These are phyloP conservation scores for Ustilago trichophora DNA, from an alignment of 1,284 basidiomycete species.

Conservation along the genomic window DNA sequence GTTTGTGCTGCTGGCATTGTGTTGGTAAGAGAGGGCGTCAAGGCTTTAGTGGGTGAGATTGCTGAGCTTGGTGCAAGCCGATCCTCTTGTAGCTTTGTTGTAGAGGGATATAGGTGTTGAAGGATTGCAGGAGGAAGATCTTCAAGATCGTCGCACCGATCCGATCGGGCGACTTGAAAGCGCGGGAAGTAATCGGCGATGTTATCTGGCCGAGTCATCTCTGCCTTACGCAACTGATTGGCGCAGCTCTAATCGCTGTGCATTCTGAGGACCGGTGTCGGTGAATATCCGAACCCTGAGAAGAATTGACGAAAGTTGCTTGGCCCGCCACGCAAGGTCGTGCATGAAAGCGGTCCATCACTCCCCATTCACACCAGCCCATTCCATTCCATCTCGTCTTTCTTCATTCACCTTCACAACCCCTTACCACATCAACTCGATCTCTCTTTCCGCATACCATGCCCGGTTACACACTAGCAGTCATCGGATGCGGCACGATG, in stretches of 20 bases:
- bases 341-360: conserved; percentile 12
- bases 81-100: too few species aligned
- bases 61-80: too few species aligned
- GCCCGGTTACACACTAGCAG: conserved; percentile 56
- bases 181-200: conserved; percentile 7
- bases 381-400: too few species aligned
- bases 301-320: conserved; percentile 10
- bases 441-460: conserved; percentile 5
- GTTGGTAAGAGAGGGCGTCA: too few species aligned
- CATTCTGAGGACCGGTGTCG: conserved; percentile 1
- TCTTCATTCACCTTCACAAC: not conserved
- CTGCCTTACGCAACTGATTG: not conserved
- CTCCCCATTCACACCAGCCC: too few species aligned
- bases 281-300: conserved; percentile 14
- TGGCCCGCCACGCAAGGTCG: not conserved
- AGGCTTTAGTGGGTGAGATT: too few species aligned
- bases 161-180: too few species aligned
- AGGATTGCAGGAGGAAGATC: too few species aligned
- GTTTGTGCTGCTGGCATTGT: too few species aligned
- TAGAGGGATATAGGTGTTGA: too few species aligned
- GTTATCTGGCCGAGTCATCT: conserved; percentile 20
- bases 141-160: too few species aligned
- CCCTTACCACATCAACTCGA: not conserved
- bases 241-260: not conserved
- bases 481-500: conserved; percentile 88